Evolutionary conservation across 495 filamentous ascomycete species (phyloP), one percentile per base, ranked within the genome.

Genomic region (Pyrenopolyporus hunteri): DNA sequence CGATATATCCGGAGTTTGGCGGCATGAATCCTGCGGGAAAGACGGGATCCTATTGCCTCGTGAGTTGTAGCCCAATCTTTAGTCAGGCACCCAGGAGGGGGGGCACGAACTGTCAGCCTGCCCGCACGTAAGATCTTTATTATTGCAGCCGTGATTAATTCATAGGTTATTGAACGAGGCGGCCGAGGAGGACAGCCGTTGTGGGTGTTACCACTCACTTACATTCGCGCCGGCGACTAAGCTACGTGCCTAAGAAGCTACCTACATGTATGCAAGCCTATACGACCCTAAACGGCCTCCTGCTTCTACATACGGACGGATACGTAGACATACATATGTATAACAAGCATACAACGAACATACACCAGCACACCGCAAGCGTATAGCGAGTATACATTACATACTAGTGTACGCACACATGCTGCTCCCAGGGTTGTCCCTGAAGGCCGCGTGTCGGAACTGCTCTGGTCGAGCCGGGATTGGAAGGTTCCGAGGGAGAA

Each of bases 271-370:
- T n/a, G n/a, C n/a, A n/a, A 63, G 60, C 4, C 48, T 31, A 53
- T 58, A 49, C 42, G 20, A 64, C 48, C 55, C 37, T 37, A 14
- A 59, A 37, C 62, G 62, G 62, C 23, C 37, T 50, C 36, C 44
- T 17, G 49, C 62, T 45, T 43, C 31, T 64, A 42, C 60, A 58
- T 64, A 58, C 28, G 23, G 16, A 50, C 28, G 26, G 28, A 35
- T 64, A 64, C 54, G 40, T 64, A 43, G 54, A 52, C 45, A 48
- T 64, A 58, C 60, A 53, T 55, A 37, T 19, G n/a, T n/a, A 54
- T 14, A 33, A 54, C 40, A 50, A 48, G 31, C 46, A 29, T 14
- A 37, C 31, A 9, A 49, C 44, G 49, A 36, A 14, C 43, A 13
- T 7, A 31, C n/a, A 52, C 35, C n/a, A 22, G 25, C 50, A 45